Evolutionary conservation across 1,284 basidiomycete species (phyloP).

Genomic region (Austroboletus niveus): DNA sequence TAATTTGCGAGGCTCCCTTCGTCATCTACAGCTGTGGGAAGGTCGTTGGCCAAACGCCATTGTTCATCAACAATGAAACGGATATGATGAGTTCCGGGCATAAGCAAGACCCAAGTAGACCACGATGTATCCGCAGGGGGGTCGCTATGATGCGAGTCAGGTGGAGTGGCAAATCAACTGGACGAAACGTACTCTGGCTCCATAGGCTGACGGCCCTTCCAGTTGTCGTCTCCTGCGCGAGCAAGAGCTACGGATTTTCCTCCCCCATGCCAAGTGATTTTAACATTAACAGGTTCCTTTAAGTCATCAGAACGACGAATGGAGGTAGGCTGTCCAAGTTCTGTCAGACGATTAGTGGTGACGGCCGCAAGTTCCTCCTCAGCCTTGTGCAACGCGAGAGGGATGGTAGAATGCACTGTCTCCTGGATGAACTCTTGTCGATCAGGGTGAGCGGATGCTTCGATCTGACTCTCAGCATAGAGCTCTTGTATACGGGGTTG

Average conservation of each 20-base stretch:
- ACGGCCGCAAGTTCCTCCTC: constrained; percentile 32
- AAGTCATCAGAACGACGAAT: constrained; percentile 30
- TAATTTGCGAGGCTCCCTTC: constrained; percentile 97
- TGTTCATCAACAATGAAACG: constrained; percentile 96
- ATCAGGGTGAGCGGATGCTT: constrained; percentile 22
- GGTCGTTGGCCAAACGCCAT: constrained; percentile 75
- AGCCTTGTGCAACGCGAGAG: constrained; percentile 48
- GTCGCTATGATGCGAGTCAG: constrained; percentile 24
- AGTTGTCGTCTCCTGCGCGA: constrained; percentile 69
- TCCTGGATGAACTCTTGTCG: constrained; percentile 47
- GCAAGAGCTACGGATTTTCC: constrained; percentile 62
- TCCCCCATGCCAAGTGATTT: constrained; percentile 62
- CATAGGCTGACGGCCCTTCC: constrained; percentile 66
- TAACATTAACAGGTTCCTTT: constrained; percentile 48
- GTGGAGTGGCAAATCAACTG: constrained; percentile 5
- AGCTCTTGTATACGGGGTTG: constrained; percentile 37
- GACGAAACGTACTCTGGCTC: constrained; percentile 51
- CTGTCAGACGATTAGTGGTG: constrained; percentile 12
- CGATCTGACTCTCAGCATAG: constrained; percentile 32
- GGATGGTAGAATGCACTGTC: constrained; percentile 62
- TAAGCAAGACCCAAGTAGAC: constrained; percentile 54
- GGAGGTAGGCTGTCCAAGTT: constrained; percentile 19
- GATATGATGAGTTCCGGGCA: constrained; percentile 92
- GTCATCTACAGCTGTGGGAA: constrained; percentile 91
- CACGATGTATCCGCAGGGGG: constrained; percentile 39